Evolutionary conservation across 305 asterid species (phyloP).

Genomic region (Fraxinus greggii): DNA sequence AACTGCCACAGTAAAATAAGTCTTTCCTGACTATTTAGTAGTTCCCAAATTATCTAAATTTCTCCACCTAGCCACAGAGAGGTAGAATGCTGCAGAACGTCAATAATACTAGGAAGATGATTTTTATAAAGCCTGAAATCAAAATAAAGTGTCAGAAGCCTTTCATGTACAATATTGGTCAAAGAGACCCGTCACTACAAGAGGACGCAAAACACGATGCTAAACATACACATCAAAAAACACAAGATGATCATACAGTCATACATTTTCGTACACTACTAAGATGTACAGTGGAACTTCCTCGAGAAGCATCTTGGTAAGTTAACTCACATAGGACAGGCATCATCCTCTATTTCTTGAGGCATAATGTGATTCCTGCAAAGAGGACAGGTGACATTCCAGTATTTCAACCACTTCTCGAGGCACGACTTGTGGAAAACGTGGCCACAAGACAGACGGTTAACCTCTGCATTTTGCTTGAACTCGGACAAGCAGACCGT

Average conservation of each 20-base stretch:
- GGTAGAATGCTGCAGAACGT: not conserved
- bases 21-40: not conserved
- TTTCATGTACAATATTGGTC: constrained; percentile 41
- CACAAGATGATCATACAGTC: not conserved
- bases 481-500: constrained; percentile 80
- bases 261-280: constrained; percentile 33
- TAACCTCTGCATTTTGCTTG: constrained; percentile 63
- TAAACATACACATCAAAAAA: constrained; percentile 15
- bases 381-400: constrained; percentile 95
- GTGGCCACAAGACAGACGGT: constrained; percentile 80
- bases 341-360: constrained; percentile 62
- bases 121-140: constrained; percentile 17
- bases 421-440: constrained; percentile 80
- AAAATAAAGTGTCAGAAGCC: constrained; percentile 19
- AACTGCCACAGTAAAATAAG: not conserved
- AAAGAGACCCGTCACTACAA: constrained; percentile 63
- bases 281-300: constrained; percentile 33
- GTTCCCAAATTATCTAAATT: not conserved
- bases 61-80: not conserved
- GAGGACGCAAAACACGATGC: constrained; percentile 56
- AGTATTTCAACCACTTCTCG: constrained; percentile 83
- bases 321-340: constrained; percentile 63
- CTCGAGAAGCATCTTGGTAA: not conserved
- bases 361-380: constrained; percentile 78
- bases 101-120: not conserved